A percentile compares a stretch with the other conserved stretches of the same genome.
phyloP scores from a whole-genome alignment of 2,329 filamentous ascomycete species.

The Taxawa tesnikishii region DNA sequence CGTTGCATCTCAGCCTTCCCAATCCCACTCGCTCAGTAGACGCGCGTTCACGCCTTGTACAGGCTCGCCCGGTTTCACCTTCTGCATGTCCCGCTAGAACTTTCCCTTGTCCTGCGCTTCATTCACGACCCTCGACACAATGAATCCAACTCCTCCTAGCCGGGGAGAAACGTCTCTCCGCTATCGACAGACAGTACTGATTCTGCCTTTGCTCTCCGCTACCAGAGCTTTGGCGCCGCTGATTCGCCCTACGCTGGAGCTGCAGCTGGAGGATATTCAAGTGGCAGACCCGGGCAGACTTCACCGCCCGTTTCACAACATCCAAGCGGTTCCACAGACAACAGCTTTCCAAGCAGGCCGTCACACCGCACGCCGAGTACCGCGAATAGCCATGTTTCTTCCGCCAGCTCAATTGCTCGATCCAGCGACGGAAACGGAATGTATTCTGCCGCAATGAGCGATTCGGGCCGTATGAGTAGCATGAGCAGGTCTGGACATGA shows the following conservation, averaged over 20 bases:
- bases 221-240: slow-evolving; percentile 41
- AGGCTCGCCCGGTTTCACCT: too few species aligned
- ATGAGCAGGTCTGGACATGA: slow-evolving; percentile 37
- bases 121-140: slow-evolving; percentile 2
- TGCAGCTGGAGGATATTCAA: slow-evolving; percentile 1
- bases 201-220: slow-evolving; percentile 61
- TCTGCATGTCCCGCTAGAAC: too few species aligned
- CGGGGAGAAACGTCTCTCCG: slow-evolving; percentile 53
- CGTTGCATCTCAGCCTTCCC: too few species aligned
- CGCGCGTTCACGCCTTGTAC: too few species aligned
- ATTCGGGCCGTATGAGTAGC: slow-evolving; percentile 11
- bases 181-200: slow-evolving; percentile 73
- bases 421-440: slow-evolving; percentile 69
- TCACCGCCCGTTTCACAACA: slow-evolving; percentile 25
- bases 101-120: too few species aligned
- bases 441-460: slow-evolving; percentile 42
- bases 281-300: slow-evolving; percentile 12
- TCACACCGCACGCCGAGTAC: slow-evolving; percentile 13
- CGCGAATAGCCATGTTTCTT: slow-evolving; percentile 52
- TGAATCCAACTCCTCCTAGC: slow-evolving; percentile 2
- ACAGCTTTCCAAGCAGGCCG: slow-evolving; percentile 10
- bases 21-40: too few species aligned
- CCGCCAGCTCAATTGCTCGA: slow-evolving; percentile 74
- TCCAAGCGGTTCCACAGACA: slow-evolving; percentile 24
- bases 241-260: slow-evolving; percentile 10